Percentiles rank a stretch among this genome's conserved stretches.
Conservation (phyloP, 2,329 filamentous ascomycete genomes). For the Fusarium buxicola region DNA sequence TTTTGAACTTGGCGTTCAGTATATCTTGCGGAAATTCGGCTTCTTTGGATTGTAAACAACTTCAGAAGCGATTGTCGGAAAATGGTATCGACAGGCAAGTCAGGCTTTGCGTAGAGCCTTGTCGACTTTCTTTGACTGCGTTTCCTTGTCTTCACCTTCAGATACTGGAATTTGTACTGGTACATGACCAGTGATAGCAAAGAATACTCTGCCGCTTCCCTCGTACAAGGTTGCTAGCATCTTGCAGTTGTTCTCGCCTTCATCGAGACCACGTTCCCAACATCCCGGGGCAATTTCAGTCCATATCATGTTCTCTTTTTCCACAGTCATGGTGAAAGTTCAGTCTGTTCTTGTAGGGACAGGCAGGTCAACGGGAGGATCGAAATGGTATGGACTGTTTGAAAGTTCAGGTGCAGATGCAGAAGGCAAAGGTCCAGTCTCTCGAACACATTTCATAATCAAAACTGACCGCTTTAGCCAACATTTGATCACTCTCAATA, state of each 20-base stretch:
- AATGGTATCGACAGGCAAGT: neutral
- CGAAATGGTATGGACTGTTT: too few relatives aligned
- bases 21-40: neutral
- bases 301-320: neutral
- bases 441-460: too few relatives aligned
- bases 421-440: too few relatives aligned
- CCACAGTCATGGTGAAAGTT: neutral
- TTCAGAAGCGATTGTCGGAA: neutral
- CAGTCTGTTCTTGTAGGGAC: too few relatives aligned
- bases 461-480: too few relatives aligned
- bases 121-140: neutral
- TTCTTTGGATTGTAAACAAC: neutral
- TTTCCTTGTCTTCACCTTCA: neutral
- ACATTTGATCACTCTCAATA: too few relatives aligned
- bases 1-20: neutral
- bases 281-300: neutral
- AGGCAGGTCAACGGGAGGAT: too few relatives aligned
- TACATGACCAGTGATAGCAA: conserved; percentile 7
- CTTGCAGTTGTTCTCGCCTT: conserved; percentile 1
- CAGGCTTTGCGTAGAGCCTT: neutral
- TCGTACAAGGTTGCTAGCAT: neutral
- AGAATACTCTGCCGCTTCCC: conserved; percentile 7
- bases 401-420: too few relatives aligned
- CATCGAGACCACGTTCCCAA: conserved; percentile 5
- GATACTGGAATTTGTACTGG: neutral